Base-by-base conservation (phyloP, 768 basidiomycete species). In the Kwoniella sp. region DNA sequence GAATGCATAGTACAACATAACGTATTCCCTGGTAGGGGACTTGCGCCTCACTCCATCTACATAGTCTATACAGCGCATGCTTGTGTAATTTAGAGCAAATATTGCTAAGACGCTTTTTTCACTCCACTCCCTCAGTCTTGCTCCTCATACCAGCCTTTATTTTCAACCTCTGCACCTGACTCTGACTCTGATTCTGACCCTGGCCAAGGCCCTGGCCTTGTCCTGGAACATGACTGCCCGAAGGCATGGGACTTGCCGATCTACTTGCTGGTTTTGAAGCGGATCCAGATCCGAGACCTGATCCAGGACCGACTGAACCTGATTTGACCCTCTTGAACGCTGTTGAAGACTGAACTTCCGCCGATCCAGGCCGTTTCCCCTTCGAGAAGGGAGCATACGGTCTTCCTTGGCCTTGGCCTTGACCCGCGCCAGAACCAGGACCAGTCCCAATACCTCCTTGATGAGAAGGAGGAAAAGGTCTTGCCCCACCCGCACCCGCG, bases 201-300 rank as follows among this genome's bases (percentile, higher is more conserved):
- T 46, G 36, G 13, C 40, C 40, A 12, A 24, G 17, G 19, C 51
- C 22, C 5, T 37, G 9, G 46, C 48, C 27, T 24, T 27, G 47
- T n/a, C n/a, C n/a, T n/a, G n/a, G n/a, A n/a, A n/a, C n/a, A n/a
- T n/a, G n/a, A n/a, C n/a, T n/a, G n/a, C n/a, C n/a, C n/a, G n/a
- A n/a, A n/a, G n/a, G 62, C 62, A 64, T 64, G 9, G 62, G 62
- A 53, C 62, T 64, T 6, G 55, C 62, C 5, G 62, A 64, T 47
- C 62, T 64, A 36, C 62, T 64, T 26, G 33, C 55, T n/a, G 52
- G 26, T 27, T 21, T 29, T 13, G 24, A 33, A 4, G n/a, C 55
- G 2, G n/a, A 8, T 22, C 52, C 52, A 33, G 44, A 26, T 19
- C 25, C 24, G 13, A 13, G 33, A 6, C 33, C 7, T 33, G 33